phyloP scores from a whole-genome alignment of 208 protist genomes.

The Trypanosoma caninum region DNA sequence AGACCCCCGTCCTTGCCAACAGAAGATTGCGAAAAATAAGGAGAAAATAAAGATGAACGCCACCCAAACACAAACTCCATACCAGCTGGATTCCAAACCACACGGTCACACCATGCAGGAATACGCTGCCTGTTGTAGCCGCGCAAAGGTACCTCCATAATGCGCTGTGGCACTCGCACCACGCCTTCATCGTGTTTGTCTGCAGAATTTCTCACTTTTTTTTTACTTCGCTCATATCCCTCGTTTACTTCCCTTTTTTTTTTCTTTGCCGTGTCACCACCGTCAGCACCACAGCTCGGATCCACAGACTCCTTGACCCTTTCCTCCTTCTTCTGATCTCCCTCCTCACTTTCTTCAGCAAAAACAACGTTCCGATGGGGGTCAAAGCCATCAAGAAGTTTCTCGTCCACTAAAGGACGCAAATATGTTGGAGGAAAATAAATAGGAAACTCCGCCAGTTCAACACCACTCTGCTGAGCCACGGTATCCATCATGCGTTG shows the following conservation, averaged over 20 bases:
- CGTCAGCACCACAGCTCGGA: background rate
- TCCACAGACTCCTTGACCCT: background rate
- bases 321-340: background rate
- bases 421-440: constrained; percentile 66
- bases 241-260: background rate
- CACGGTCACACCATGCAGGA: constrained; percentile 85
- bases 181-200: background rate
- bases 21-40: background rate
- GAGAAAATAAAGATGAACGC: constrained; percentile 9
- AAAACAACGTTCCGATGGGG: too few species aligned
- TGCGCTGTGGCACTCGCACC: background rate
- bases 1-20: background rate
- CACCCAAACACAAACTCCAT: constrained; percentile 54
- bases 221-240: background rate
- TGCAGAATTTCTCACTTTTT: background rate
- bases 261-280: too few species aligned
- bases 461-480: constrained; percentile 39
- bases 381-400: too few species aligned
- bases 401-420: constrained; percentile 28
- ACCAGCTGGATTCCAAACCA: constrained; percentile 70
- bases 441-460: constrained; percentile 62
- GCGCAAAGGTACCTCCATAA: constrained; percentile 6
- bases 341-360: background rate
- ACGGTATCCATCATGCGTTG: constrained; percentile 49
- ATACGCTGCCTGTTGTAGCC: constrained; percentile 45